Evolutionary conservation across 371 early-diverging fungal species (phyloP).

Genomic region (Circinella umbellata): DNA sequence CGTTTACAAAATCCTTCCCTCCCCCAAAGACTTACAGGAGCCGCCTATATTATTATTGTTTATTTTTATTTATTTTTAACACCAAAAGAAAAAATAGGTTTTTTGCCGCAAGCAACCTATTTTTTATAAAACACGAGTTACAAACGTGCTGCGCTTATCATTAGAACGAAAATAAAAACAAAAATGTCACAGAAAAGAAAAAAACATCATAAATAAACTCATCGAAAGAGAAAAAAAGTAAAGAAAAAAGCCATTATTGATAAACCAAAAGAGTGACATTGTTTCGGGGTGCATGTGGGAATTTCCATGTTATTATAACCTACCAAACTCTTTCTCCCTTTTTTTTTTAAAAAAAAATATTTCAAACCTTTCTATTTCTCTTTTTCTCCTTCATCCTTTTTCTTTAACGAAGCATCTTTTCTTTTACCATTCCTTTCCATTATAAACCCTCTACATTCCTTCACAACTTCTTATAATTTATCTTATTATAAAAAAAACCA

Average conservation of each 20-base stretch:
- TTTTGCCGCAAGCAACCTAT: no score
- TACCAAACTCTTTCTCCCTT: not conserved
- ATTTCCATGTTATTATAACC: not conserved
- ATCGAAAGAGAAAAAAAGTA: no score
- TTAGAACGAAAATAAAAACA: no score
- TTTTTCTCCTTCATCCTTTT: not conserved
- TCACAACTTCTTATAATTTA: not conserved
- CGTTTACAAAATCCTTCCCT: not conserved
- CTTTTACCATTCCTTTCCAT: not conserved
- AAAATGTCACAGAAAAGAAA: no score
- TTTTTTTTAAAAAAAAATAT: not conserved
- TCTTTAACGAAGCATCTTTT: not conserved
- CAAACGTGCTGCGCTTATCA: constrained; percentile 1
- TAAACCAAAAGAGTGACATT: constrained; percentile 1
- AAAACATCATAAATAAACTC: no score
- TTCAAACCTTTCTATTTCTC: not conserved
- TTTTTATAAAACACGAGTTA: not conserved
- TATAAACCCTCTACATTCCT: constrained; percentile 2
- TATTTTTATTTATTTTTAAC: no score
- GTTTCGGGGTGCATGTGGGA: constrained; percentile 5
- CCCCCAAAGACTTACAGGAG: not conserved
- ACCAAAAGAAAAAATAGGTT: no score
- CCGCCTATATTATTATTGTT: no score
- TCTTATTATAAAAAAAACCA: not conserved
- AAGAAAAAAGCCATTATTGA: no score